phyloP scores from a whole-genome alignment of 352 stramenopile genomes.

The Phytophthora podocarpi region DNA sequence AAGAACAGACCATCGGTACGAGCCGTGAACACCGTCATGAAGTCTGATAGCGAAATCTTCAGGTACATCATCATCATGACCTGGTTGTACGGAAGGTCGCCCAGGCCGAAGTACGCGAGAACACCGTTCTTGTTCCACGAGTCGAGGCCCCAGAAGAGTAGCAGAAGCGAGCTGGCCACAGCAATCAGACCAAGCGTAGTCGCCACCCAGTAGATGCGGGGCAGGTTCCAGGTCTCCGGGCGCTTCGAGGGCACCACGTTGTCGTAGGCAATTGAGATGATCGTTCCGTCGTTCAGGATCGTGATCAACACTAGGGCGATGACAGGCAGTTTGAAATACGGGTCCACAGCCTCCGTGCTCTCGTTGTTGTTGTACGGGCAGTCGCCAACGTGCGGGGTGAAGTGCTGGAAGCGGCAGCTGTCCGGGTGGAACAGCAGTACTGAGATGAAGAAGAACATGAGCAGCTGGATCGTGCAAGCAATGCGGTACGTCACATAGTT shows the following conservation, averaged over 20 bases:
- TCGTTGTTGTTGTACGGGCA: constrained; percentile 60
- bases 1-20: constrained; percentile 88
- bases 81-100: constrained; percentile 86
- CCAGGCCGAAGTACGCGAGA: constrained; percentile 61
- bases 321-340: constrained; percentile 93
- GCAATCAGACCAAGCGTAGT: constrained; percentile 72
- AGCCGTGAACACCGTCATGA: constrained; percentile 93
- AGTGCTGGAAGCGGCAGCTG: constrained; percentile 76
- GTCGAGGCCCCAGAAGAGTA: constrained; percentile 86
- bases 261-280: constrained; percentile 93
- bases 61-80: constrained; percentile 95
- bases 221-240: constrained; percentile 77
- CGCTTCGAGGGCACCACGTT: constrained; percentile 74
- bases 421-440: constrained; percentile 90
- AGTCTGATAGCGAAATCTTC: constrained; percentile 94
- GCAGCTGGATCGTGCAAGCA: constrained; percentile 90
- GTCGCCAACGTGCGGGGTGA: constrained; percentile 51
- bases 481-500: constrained; percentile 96
- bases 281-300: constrained; percentile 94
- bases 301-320: constrained; percentile 94
- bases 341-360: constrained; percentile 53
- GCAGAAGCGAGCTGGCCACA: constrained; percentile 83
- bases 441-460: constrained; percentile 95
- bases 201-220: constrained; percentile 63
- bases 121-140: constrained; percentile 79